Base-by-base conservation (phyloP, 345 rosid species). In the Lagerstroemia speciosa region DNA sequence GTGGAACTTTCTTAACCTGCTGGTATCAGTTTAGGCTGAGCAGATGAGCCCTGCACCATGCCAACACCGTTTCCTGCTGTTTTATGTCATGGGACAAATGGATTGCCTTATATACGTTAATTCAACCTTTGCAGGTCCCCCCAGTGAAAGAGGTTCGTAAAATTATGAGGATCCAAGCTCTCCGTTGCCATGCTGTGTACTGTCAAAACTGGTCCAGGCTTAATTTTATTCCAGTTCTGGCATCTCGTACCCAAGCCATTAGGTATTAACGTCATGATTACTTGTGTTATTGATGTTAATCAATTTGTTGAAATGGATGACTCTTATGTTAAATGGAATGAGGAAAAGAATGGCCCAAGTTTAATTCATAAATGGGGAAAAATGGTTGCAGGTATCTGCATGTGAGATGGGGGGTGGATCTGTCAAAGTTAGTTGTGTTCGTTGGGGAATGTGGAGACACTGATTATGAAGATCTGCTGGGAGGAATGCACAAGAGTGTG, bases 361-460 rank as follows among this genome's bases (percentile, higher is more conserved):
- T n/a, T 53, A n/a, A 24, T 53, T 53, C 30, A 8, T 55, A 26
- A 58, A 53, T 1, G 19, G 2, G 29, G 3, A 30, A 27, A 53
- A 27, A 58, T 58, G 63, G 34, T 27, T 58, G 46, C 85, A 95
- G 99, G 93, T 95, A 95, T 67, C 79, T 95, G 12, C 84, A 80
- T 41, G 90, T 95, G 37, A 90, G 98, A 24, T 95, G 99, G 97
- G 99, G 99, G 0, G 72, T 89, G 24, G 94, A 95, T 62, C 70
- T 92, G 81, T 78, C 90, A 30, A 92, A 86, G 58, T 78, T 92
- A 87, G 96, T 83, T 15, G 97, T 95, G 57, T 88, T 95, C 63
- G 96, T 83, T 2, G 99, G 98, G 4, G 98, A 95, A 73, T 78
- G 81, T 57, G 98, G 99, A 8, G 99, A 95, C 76, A 92, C 98